Evolutionary conservation across 139 green algal species (phyloP), one percentile per base, ranked within the genome.

Genomic region (Chlamydomonas asymmetrica): DNA sequence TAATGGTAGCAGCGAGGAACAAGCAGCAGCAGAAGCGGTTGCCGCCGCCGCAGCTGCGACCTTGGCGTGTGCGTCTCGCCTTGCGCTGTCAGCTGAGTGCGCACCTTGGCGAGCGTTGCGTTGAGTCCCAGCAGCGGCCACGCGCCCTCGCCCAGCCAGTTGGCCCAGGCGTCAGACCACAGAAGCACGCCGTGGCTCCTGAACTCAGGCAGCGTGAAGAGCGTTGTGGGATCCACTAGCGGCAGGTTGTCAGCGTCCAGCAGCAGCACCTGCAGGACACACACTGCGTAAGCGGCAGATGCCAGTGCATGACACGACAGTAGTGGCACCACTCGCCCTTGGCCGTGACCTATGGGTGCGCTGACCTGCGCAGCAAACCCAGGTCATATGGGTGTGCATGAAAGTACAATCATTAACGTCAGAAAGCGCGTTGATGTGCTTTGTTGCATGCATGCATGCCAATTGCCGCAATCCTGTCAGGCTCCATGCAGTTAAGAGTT

Each of bases 161-260:
- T 54, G 16, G 52, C 35, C 48, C 75, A 73, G 56, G 57, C 34
- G 52, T 74, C 80, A 61, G 59, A 50, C 61, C 73, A 80, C 50
- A 75, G 4, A 39, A 56, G 27, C 34, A 69, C 80, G 57, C 84
- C 80, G 29, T 66, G 18, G 3, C 34, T 22, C 25, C 49, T 40
- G n/a, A 68, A 76, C 6, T 64, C 57, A 5, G 59, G 68, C 23
- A 71, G 63, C 23, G 74, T 34, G 34, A 63, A 73, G 10, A 86
- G 57, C 27, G 63, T 40, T 4, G 32, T 5, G 49, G 73, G 73
- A 56, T 84, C 52, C 1, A 35, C 34, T 10, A 78, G 62, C 45
- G 72, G 38, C 74, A 73, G 70, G 13, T 3, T 49, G 64, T 80
- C 74, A 1, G 52, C 63, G 41, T 80, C 54, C 54, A 75, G 54